phyloP scores from a whole-genome alignment of 805 yeast genomes.

The Nakazawaea wickerhamii region DNA sequence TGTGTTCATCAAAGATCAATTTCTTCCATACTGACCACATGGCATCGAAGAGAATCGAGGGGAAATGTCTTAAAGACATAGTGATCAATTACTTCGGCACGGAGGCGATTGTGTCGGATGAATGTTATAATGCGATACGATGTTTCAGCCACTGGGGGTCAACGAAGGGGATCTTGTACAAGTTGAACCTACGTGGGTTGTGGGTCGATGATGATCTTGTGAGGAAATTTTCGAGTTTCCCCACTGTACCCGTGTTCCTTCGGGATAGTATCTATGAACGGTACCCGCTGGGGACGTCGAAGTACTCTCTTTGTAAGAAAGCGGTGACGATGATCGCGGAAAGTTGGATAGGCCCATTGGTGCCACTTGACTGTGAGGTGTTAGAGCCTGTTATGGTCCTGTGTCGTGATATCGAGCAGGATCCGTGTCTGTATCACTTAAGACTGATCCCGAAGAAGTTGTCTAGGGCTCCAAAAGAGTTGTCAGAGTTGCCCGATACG shows the following conservation, averaged over 20 bases:
- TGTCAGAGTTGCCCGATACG: constrained; percentile 13
- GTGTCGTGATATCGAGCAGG: constrained; percentile 39
- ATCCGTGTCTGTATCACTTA: constrained; percentile 46
- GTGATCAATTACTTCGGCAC: constrained; percentile 35
- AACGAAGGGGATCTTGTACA: constrained; percentile 40
- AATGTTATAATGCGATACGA: constrained; percentile 41
- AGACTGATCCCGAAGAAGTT: constrained; percentile 23
- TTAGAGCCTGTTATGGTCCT: constrained; percentile 29
- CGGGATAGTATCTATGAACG: constrained; percentile 35
- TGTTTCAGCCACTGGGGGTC: constrained; percentile 53
- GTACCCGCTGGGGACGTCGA: constrained; percentile 51
- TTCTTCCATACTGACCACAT: constrained; percentile 50
- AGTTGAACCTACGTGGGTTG: constrained; percentile 34
- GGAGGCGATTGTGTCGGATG: constrained; percentile 32
- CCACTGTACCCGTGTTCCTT: constrained; percentile 35
- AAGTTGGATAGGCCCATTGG: constrained; percentile 32
- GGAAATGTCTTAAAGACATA: constrained; percentile 34
- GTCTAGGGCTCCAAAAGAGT: constrained; percentile 17
- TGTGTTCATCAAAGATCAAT: constrained; percentile 43
- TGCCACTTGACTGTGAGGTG: constrained; percentile 27
- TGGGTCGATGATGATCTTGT: constrained; percentile 26
- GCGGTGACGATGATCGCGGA: constrained; percentile 31
- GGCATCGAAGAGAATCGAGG: constrained; percentile 43
- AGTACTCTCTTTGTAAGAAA: constrained; percentile 36
- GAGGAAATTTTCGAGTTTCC: constrained; percentile 32